Evolutionary conservation across 129 eudicot species (phyloP).

Genomic region (Daucus carota): DNA sequence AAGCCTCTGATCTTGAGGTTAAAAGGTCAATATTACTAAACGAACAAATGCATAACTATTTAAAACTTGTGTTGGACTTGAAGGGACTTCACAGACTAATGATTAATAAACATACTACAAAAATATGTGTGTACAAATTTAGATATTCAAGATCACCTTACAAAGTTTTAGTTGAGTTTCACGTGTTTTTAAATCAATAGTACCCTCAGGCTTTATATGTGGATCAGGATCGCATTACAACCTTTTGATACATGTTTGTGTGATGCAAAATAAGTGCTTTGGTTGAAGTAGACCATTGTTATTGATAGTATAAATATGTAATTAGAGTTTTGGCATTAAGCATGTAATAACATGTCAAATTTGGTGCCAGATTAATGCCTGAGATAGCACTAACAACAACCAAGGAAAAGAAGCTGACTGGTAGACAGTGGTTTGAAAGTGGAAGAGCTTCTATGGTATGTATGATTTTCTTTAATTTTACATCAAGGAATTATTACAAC

Average conservation of each 20-base stretch:
- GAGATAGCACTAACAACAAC: slow-evolving; percentile 73
- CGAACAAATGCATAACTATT: neutral
- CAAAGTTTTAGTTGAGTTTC: neutral
- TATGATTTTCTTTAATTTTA: neutral
- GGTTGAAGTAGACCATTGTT: neutral
- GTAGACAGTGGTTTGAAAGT: slow-evolving; percentile 99
- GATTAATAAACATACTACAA: neutral
- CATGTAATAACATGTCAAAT: neutral
- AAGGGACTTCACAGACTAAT: neutral
- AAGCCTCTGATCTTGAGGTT: neutral
- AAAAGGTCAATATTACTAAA: neutral
- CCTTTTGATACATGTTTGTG: neutral
- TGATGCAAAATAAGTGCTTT: neutral
- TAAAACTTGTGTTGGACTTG: neutral
- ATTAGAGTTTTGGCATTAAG: neutral
- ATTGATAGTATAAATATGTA: neutral
- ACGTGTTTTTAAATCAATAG: neutral
- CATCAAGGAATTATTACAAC: neutral
- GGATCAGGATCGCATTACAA: neutral
- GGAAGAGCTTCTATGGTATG: slow-evolving; percentile 67
- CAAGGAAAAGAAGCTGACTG: slow-evolving; percentile 81
- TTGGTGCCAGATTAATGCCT: slow-evolving; percentile 53
- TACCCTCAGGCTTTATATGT: neutral
- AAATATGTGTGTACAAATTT: neutral
- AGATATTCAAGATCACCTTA: neutral